A percentile compares a stretch with the other conserved stretches of the same genome.
Evolutionary conservation across 106 monocot species (phyloP).

Genomic region (Dioscorea dumetorum): DNA sequence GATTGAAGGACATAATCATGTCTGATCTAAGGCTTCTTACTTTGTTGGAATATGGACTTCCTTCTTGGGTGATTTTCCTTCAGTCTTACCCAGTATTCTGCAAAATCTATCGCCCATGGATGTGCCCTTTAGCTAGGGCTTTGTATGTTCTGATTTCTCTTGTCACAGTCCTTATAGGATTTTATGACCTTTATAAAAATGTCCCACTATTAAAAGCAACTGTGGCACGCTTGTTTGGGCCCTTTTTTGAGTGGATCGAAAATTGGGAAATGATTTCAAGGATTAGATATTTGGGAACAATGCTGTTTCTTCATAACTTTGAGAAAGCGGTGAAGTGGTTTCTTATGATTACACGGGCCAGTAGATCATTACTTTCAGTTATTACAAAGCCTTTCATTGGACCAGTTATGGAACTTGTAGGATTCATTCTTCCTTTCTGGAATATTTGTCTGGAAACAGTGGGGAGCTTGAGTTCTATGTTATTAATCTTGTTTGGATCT

Average conservation of each 20-base stretch:
- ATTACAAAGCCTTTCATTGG: conserved; percentile 57
- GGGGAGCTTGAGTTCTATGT: conserved; percentile 35
- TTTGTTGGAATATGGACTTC: conserved; percentile 88
- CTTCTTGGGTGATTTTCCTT: conserved; percentile 95
- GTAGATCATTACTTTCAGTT: conserved; percentile 51
- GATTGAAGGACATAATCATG: conserved; percentile 63
- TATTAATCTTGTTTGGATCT: conserved; percentile 45
- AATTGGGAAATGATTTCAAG: conserved; percentile 98
- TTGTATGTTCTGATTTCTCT: conserved; percentile 76
- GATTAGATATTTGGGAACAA: conserved; percentile 83
- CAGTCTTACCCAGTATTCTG: conserved; percentile 93
- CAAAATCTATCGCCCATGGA: conserved; percentile 91
- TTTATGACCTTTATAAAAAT: conserved; percentile 97
- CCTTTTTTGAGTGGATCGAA: conserved; percentile 93
- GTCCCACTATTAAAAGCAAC: conserved; percentile 84
- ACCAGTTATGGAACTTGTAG: conserved; percentile 59
- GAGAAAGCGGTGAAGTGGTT: conserved; percentile 81
- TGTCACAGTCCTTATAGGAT: conserved; percentile 88
- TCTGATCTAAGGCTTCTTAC: conserved; percentile 74
- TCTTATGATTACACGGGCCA: conserved; percentile 41
- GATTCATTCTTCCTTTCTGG: conserved; percentile 62
- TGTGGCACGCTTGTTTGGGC: conserved; percentile 78
- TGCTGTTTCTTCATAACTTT: conserved; percentile 96
- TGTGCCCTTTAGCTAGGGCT: conserved; percentile 81
- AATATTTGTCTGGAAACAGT: conserved; percentile 46